Evolutionary conservation across 2,329 filamentous ascomycete genomes (phyloP).

Genomic region (Grosmannia serpens): DNA sequence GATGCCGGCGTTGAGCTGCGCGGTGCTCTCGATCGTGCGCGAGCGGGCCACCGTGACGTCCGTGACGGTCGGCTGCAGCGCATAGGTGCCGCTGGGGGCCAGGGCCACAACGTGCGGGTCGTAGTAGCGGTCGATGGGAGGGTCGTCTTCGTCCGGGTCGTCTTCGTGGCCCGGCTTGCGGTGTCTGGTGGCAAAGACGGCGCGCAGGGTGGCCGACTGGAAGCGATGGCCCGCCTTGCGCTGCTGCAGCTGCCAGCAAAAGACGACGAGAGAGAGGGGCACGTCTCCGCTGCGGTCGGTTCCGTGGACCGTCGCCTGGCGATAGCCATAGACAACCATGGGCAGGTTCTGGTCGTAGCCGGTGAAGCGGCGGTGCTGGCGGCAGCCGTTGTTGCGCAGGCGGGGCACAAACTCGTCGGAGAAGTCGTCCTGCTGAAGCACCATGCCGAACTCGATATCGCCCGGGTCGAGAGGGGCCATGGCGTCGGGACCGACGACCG

Average conservation of each 20-base stretch:
- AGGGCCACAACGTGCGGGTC: not conserved
- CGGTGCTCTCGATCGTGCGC: not conserved
- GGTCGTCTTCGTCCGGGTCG: not conserved
- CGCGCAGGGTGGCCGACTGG: not conserved
- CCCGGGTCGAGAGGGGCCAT: not conserved
- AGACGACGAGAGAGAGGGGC: not conserved
- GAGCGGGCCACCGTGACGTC: not conserved
- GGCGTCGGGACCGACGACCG: too few relatives aligned
- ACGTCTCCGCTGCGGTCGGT: not conserved
- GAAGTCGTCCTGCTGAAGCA: not conserved
- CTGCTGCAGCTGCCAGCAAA: not conserved
- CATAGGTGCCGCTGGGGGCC: not conserved
- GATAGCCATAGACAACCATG: not conserved
- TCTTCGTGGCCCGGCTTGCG: not conserved
- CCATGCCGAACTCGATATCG: not conserved
- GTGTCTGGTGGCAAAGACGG: not conserved
- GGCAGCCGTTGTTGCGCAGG: not conserved
- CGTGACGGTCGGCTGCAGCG: not conserved
- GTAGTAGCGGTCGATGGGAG: not conserved
- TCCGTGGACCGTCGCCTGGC: not conserved
- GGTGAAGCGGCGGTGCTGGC: conserved; percentile 1
- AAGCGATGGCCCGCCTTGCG: not conserved
- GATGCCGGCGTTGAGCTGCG: not conserved
- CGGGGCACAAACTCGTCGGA: not conserved
- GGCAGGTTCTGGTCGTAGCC: not conserved